Base-by-base conservation (phyloP, 352 stramenopile species). In the Phytophthora brassicae region DNA sequence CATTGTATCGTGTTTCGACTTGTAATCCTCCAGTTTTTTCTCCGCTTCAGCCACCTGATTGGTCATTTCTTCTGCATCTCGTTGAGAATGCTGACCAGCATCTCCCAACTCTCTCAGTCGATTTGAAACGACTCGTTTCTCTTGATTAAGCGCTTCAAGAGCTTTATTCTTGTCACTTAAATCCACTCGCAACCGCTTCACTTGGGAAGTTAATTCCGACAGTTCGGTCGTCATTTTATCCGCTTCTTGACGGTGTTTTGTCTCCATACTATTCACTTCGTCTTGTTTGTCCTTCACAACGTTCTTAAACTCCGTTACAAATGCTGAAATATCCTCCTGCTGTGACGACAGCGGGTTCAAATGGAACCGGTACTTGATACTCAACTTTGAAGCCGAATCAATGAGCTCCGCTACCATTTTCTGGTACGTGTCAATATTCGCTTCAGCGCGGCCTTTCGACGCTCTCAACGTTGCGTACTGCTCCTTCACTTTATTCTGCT, bases 281-380 rank as follows among this genome's bases (percentile, higher is more conserved):
- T 63, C 52, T 22, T 77, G 54, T 33, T 91, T 90, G 7, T 75
- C 64, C 19, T 67, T 44, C 6, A 90, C 74, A 20, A 79, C 61
- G 2, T 59, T 46, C 39, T 72, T 50, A 46, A 92, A 90, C 44
- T 81, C 75, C 1, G 54, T 23, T 1, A 84, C 28, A 36, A 89
- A 90, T 8, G 69, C 61, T 17, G 72, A 74, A 24, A 90, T 66
- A n/a, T 84, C 80, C 3, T 80, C 68, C 5, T 74, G 68, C 51
- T 87, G 71, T 0, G 79, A 78, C 20, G 78, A 79, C 14, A 93
- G 36, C 1, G 72, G 69, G 28, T 80, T 73, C 11, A 73, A 46
- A 26, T 86, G 70, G 42, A 93, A 86, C 13, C 72, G 58, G 56
- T 93, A 89, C 50, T 86, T 86, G 8, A 69, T 75, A 3, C 84